Base-by-base conservation (phyloP, 352 stramenopile species). In the Stramenopiles sp. region DNA sequence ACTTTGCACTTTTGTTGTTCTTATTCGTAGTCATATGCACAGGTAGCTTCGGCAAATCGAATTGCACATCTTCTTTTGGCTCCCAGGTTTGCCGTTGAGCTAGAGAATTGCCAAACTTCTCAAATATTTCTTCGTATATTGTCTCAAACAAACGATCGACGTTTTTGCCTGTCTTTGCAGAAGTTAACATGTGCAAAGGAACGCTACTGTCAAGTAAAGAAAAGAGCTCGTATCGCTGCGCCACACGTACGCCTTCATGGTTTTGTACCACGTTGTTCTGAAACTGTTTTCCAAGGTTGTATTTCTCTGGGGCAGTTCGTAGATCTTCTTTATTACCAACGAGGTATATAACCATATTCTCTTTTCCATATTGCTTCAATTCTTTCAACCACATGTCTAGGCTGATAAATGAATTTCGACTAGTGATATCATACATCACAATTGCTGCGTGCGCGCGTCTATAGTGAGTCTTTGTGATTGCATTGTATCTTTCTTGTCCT, bases 261-360 rank as follows among this genome's bases (percentile, higher is more conserved):
- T n/a, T n/a, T n/a, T n/a, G n/a, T n/a, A n/a, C n/a, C n/a, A n/a
- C n/a, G n/a, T n/a, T n/a, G n/a, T n/a, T n/a, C n/a, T n/a, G n/a
- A n/a, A n/a, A n/a, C n/a, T n/a, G n/a, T n/a, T n/a, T n/a, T n/a
- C n/a, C n/a, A n/a, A n/a, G n/a, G n/a, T n/a, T n/a, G n/a, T n/a
- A n/a, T 85, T 98, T 96, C 76, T 93, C 97, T 75, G 88, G 95
- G 30, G 99, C 96, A 22, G 93, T 94, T 31, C 96, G 90, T 81
- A 98, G 85, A 88, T 99, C 96, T 84, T 91, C 95, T 86, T 99
- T 99, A 87, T 99, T 99, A 81, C 95, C 96, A 84, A 99, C 98
- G 7, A 99, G 86, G 93, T 99, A 98, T 85, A 99, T 99, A 55
- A 96, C 93, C 96, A 99, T 99, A 88, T 99, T 98, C 67, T 91